phyloP scores from a whole-genome alignment of 140 eudicot species.

The Bidens hawaiensis region DNA sequence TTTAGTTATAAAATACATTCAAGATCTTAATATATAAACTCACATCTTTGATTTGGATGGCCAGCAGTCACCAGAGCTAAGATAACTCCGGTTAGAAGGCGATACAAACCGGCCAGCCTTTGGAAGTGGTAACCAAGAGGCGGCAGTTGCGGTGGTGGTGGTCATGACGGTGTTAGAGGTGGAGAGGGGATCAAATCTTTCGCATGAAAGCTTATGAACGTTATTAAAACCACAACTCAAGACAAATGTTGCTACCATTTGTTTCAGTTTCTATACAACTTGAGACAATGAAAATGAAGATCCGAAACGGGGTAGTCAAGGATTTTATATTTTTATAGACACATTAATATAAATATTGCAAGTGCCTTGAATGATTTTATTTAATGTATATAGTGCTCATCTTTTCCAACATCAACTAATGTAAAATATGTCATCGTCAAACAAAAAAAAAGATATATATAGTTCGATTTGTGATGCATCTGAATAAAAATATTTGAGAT shows the following conservation, averaged over 20 bases:
- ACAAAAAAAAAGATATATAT: no score
- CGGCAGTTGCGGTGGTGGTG: not conserved
- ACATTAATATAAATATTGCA: not conserved
- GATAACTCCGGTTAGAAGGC: constrained; percentile 17
- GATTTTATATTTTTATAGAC: not conserved
- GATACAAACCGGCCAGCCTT: constrained; percentile 1
- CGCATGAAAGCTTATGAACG: constrained; percentile 16
- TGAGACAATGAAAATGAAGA: not conserved
- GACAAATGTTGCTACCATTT: constrained; percentile 22
- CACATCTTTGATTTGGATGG: constrained; percentile 22
- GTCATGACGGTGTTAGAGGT: constrained; percentile 2
- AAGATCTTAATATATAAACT: not conserved
- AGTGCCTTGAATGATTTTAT: not conserved
- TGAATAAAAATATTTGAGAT: no score
- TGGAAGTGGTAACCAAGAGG: not conserved
- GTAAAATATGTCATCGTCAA: no score
- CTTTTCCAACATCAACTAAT: not conserved
- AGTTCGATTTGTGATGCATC: no score
- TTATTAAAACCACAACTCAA: constrained; percentile 16
- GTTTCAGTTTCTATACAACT: not conserved
- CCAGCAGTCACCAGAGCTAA: constrained; percentile 10
- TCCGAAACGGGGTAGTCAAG: not conserved
- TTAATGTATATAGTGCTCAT: not conserved
- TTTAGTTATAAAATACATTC: not conserved
- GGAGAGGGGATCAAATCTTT: constrained; percentile 26